Percentiles rank a stretch among this genome's conserved stretches.
Evolutionary conservation across 352 stramenopile species (phyloP).

Genomic region (Aphanomyces invadans): DNA sequence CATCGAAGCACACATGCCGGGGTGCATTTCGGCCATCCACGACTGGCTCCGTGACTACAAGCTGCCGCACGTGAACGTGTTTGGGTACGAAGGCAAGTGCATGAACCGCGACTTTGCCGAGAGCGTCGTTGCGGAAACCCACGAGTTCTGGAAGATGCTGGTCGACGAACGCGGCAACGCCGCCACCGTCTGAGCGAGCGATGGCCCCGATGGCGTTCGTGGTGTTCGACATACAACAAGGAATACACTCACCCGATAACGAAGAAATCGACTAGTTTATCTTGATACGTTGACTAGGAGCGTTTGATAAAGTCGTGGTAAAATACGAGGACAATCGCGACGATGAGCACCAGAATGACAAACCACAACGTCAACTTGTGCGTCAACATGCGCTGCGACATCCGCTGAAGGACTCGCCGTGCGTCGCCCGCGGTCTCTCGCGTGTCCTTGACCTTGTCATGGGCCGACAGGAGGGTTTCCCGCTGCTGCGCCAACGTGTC

Average conservation of each 20-base stretch:
- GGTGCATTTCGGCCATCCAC: conserved; percentile 88
- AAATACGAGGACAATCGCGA: conserved; percentile 60
- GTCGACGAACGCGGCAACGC: conserved; percentile 77
- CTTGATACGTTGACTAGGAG: too few species aligned
- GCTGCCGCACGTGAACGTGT: conserved; percentile 98
- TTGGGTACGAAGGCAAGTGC: conserved; percentile 98
- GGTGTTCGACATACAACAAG: too few species aligned
- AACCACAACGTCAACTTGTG: conserved; percentile 77
- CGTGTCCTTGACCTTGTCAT: conserved; percentile 57
- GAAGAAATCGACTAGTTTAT: too few species aligned
- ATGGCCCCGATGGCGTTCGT: too few species aligned
- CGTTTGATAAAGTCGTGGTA: conserved; percentile 70
- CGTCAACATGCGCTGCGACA: conserved; percentile 67
- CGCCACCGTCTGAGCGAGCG: conserved; percentile 64
- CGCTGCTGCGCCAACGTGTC: conserved; percentile 61
- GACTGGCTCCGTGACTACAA: conserved; percentile 99
- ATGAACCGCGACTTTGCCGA: conserved; percentile 86
- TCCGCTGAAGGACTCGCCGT: conserved; percentile 56
- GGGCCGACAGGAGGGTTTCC: conserved; percentile 42
- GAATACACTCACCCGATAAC: too few species aligned
- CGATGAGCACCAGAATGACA: conserved; percentile 57
- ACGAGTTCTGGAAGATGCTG: conserved; percentile 88
- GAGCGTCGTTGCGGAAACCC: conserved; percentile 72
- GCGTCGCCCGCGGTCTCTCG: conserved; percentile 57
- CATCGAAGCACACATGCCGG: conserved; percentile 92